phyloP scores from a whole-genome alignment of 257 asterid genomes.

The Thymus quinquecostatus region DNA sequence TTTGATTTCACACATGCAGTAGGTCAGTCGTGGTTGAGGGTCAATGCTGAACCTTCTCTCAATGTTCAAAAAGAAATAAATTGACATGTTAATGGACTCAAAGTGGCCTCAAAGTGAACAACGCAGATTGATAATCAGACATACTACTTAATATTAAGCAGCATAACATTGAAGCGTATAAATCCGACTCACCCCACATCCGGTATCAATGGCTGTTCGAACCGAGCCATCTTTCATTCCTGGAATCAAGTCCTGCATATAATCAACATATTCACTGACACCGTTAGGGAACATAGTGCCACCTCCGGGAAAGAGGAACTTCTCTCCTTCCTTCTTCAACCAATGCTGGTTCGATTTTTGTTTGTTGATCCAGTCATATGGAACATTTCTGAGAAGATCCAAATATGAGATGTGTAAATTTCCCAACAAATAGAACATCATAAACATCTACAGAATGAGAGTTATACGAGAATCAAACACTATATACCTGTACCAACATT shows the following conservation, averaged over 20 bases:
- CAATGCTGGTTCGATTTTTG: slow-evolving; percentile 95
- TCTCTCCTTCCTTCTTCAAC: slow-evolving; percentile 93
- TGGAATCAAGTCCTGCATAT: slow-evolving; percentile 83
- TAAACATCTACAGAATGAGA: slow-evolving; percentile 1
- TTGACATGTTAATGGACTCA: background rate
- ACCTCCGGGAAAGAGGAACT: slow-evolving; percentile 95
- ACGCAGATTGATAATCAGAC: slow-evolving; percentile 1
- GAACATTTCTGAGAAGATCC: slow-evolving; percentile 72
- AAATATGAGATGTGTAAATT: background rate
- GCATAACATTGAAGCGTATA: slow-evolving; percentile 5
- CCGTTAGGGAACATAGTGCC: slow-evolving; percentile 99
- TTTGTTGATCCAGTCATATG: slow-evolving; percentile 96
- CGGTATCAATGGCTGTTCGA: slow-evolving; percentile 96
- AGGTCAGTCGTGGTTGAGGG: background rate
- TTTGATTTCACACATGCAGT: background rate
- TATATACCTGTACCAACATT: slow-evolving; percentile 86
- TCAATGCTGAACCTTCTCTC: background rate
- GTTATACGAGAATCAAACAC: background rate
- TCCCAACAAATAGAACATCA: background rate
- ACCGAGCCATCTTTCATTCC: slow-evolving; percentile 89
- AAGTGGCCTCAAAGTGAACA: slow-evolving; percentile 11
- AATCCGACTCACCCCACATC: slow-evolving; percentile 91
- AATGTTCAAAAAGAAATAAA: too few relatives aligned
- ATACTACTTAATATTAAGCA: background rate
- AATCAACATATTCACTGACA: slow-evolving; percentile 80